A percentile compares a stretch with the other conserved stretches of the same genome.
These are phyloP conservation scores for Coemansia sp. DNA, from an alignment of 192 early-diverging fungal species.

Conservation along the genomic window DNA sequence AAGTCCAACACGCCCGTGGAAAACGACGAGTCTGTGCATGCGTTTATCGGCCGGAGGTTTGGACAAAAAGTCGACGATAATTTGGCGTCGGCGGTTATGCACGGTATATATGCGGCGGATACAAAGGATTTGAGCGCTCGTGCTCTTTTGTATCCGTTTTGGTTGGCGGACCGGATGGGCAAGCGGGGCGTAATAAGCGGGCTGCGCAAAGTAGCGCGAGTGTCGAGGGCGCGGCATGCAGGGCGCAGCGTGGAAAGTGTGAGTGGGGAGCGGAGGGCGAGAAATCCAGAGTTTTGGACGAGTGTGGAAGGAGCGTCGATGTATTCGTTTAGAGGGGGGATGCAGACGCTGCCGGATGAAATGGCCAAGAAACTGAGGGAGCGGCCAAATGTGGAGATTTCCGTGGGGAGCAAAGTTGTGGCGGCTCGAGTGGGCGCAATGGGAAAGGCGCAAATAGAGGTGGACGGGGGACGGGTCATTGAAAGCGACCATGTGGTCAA, in stretches of 20 bases:
- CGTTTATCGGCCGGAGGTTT: conserved; percentile 78
- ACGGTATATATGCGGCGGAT: conserved; percentile 94
- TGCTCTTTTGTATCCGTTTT: conserved; percentile 69
- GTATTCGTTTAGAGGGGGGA: conserved; percentile 78
- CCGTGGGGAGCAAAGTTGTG: conserved; percentile 45
- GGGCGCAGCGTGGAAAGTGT: conserved; percentile 14
- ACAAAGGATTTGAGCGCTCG: conserved; percentile 70
- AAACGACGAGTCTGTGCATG: conserved; percentile 81
- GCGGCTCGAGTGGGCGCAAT: conserved; percentile 34
- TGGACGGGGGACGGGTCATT: conserved; percentile 32
- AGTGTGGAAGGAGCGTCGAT: conserved; percentile 65
- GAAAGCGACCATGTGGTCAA: conserved; percentile 64
- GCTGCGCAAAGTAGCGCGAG: conserved; percentile 26
- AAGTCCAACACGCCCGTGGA: conserved; percentile 8
- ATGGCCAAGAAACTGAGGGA: conserved; percentile 55
- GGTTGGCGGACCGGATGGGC: conserved; percentile 59
- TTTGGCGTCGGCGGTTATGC: conserved; percentile 82
- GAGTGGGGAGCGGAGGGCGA: conserved; percentile 24
- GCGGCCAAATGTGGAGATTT: conserved; percentile 60
- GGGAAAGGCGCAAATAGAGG: conserved; percentile 25
- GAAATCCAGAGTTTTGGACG: conserved; percentile 58
- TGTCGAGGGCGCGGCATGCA: conserved; percentile 30
- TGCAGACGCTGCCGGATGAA: conserved; percentile 64
- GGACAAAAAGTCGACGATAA: conserved; percentile 70
- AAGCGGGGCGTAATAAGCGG: conserved; percentile 28